Evolutionary conservation across 2,329 filamentous ascomycete genomes (phyloP).

Genomic region (Chaetomiaceae sp.): DNA sequence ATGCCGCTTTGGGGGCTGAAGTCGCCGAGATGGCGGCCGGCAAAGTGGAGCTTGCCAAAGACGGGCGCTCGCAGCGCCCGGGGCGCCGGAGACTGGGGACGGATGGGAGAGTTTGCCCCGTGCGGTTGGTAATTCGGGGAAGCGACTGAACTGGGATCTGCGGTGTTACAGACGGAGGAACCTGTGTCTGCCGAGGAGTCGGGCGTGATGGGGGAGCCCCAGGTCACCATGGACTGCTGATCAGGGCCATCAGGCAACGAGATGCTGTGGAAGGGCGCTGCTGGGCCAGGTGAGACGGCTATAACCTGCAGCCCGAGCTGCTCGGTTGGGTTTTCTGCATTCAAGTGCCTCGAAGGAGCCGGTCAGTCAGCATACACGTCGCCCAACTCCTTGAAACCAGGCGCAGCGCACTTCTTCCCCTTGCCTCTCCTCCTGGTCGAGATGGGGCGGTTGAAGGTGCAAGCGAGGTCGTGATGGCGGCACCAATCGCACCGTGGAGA

Average conservation of each 20-base stretch:
- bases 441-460: constrained; percentile 39
- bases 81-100: background rate
- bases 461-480: constrained; percentile 42
- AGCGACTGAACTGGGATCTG: background rate
- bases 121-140: constrained; percentile 2
- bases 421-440: constrained; percentile 11
- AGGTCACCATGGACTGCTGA: background rate
- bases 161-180: background rate
- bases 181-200: background rate
- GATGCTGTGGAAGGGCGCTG: background rate
- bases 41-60: constrained; percentile 42
- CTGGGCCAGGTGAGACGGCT: background rate
- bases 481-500: constrained; percentile 47
- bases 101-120: constrained; percentile 4
- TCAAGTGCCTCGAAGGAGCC: background rate
- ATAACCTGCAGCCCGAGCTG: background rate
- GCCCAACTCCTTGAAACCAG: background rate
- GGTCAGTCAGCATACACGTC: background rate
- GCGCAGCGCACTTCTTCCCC: constrained; percentile 8
- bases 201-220: constrained; percentile 1
- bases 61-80: constrained; percentile 3
- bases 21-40: constrained; percentile 43
- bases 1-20: constrained; percentile 46
- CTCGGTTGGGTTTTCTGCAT: background rate
- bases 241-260: background rate